phyloP scores from a whole-genome alignment of 805 yeast genomes.

The Suhomyces canberraensis region DNA sequence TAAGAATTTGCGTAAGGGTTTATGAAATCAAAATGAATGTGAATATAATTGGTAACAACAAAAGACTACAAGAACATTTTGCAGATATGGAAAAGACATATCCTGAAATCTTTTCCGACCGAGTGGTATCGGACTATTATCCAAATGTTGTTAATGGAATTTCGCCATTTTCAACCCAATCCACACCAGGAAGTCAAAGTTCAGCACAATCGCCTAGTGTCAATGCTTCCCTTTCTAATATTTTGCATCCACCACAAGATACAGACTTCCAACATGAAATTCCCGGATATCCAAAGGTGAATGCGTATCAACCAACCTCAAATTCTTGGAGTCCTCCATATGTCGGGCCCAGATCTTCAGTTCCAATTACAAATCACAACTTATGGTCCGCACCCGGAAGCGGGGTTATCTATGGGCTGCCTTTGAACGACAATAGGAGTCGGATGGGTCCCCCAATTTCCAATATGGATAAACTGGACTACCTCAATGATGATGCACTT shows the following conservation, averaged over 20 bases:
- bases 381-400: too few species aligned
- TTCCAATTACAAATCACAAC: too few species aligned
- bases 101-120: neutral
- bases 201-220: neutral
- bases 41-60: slow-evolving; percentile 9
- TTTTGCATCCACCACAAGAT: slow-evolving; percentile 14
- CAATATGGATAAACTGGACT: too few species aligned
- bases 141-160: neutral
- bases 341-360: too few species aligned
- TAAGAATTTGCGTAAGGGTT: slow-evolving; percentile 15
- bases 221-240: slow-evolving; percentile 21
- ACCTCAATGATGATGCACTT: slow-evolving; percentile 25
- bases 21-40: slow-evolving; percentile 13
- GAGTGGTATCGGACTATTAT: neutral
- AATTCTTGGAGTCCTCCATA: too few species aligned
- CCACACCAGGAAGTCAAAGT: neutral
- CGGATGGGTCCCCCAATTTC: too few species aligned
- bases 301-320: too few species aligned
- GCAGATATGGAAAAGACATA: neutral
- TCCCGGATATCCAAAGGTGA: too few species aligned
- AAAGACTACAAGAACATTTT: neutral
- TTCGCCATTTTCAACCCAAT: neutral
- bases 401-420: too few species aligned
- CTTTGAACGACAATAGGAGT: too few species aligned
- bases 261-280: too few species aligned